phyloP scores from a whole-genome alignment of 192 early-diverging fungal species.

The Chytriomyces hyalinus region DNA sequence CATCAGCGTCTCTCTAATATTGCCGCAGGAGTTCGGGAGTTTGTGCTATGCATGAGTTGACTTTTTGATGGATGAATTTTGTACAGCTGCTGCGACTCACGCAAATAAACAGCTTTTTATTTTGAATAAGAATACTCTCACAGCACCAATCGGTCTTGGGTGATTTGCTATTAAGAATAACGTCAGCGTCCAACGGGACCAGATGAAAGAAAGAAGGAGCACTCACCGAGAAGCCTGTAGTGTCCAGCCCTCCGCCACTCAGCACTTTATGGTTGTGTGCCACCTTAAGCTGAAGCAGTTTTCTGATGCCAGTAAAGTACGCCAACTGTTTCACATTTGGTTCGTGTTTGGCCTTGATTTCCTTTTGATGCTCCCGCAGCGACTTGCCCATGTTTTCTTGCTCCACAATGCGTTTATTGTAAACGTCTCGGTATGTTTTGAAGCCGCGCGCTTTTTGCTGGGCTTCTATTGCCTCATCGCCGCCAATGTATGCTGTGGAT shows the following conservation, averaged over 20 bases:
- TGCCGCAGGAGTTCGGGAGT: no score
- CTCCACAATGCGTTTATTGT: constrained; percentile 57
- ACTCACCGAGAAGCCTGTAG: constrained; percentile 2
- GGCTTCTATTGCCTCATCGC: constrained; percentile 59
- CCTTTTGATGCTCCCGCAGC: constrained; percentile 58
- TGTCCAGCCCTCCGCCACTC: constrained; percentile 32
- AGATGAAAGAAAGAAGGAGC: no score
- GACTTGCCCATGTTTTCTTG: constrained; percentile 53
- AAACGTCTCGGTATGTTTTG: constrained; percentile 67
- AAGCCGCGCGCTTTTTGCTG: constrained; percentile 60
- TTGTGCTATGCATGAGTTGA: neutral
- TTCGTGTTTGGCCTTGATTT: constrained; percentile 50
- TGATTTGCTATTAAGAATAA: constrained; percentile 2
- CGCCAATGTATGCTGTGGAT: constrained; percentile 66
- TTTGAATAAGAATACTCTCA: neutral
- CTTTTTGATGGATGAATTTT: neutral
- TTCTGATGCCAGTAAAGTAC: constrained; percentile 49
- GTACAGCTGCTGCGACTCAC: neutral
- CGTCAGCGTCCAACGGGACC: no score
- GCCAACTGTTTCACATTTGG: constrained; percentile 46
- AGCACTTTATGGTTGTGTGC: constrained; percentile 53
- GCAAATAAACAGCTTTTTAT: neutral
- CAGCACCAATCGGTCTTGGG: constrained; percentile 25
- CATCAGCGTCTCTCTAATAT: neutral
- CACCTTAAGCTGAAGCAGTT: constrained; percentile 50